phyloP scores from a whole-genome alignment of 345 rosid species.

The Firmiana major region DNA sequence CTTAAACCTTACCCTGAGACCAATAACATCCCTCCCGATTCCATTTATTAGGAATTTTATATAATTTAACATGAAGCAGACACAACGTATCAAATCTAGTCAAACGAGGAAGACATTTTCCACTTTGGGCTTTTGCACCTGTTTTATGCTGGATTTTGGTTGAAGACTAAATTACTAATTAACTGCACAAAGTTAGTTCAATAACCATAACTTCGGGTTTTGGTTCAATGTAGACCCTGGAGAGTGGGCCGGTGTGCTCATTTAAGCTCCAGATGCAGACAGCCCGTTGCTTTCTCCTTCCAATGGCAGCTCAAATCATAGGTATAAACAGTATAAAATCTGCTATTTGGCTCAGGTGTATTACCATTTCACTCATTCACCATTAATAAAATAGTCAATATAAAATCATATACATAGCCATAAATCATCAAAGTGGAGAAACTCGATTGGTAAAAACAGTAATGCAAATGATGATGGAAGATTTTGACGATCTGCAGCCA shows the following conservation, averaged over 20 bases:
- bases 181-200: background rate
- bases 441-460: background rate
- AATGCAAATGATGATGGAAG: background rate
- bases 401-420: background rate
- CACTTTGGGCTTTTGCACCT: no score
- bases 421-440: background rate
- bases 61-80: no score
- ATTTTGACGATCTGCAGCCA: background rate
- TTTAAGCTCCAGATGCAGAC: background rate
- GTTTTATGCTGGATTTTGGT: background rate
- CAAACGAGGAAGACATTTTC: no score
- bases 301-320: background rate
- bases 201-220: background rate
- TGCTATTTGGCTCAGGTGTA: background rate
- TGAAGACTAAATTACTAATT: background rate
- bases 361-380: background rate
- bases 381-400: background rate
- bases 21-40: no score
- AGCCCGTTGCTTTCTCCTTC: background rate
- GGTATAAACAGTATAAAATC: background rate
- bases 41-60: no score
- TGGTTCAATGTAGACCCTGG: background rate
- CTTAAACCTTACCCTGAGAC: no score
- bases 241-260: background rate
- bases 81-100: no score